Evolutionary conservation across 305 asterid species (phyloP).

Genomic region (Rubia tinctorum): DNA sequence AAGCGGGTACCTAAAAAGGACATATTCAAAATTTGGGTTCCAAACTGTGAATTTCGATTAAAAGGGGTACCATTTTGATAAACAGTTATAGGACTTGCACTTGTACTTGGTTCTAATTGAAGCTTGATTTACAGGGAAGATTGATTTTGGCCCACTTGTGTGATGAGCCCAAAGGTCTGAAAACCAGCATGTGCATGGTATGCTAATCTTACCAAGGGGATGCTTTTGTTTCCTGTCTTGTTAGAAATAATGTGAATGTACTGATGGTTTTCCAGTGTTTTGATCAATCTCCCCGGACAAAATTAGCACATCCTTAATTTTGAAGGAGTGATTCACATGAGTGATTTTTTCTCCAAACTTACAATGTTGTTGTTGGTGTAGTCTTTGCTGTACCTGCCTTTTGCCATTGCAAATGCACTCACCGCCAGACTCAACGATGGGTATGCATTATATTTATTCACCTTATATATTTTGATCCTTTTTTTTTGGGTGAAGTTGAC

Average conservation of each 20-base stretch:
- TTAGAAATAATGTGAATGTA: neutral
- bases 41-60: no score
- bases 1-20: no score
- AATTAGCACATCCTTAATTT: neutral
- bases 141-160: constrained; percentile 91
- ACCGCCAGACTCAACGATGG: constrained; percentile 89
- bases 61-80: neutral
- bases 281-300: neutral
- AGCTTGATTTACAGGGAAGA: constrained; percentile 69
- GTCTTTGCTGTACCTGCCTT: constrained; percentile 82
- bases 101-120: constrained; percentile 21
- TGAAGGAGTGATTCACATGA: neutral
- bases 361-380: constrained; percentile 30
- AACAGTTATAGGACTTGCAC: neutral
- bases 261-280: neutral
- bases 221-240: neutral
- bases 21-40: no score
- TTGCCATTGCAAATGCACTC: constrained; percentile 85
- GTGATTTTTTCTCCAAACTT: neutral
- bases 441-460: constrained; percentile 34
- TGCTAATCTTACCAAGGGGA: constrained; percentile 16
- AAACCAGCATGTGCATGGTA: constrained; percentile 97
- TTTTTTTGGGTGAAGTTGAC: constrained; percentile 1
- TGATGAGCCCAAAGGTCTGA: constrained; percentile 97
- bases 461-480: constrained; percentile 1